Conservation (phyloP, 176 grass and related monocot species). For the Secale cereale region DNA sequence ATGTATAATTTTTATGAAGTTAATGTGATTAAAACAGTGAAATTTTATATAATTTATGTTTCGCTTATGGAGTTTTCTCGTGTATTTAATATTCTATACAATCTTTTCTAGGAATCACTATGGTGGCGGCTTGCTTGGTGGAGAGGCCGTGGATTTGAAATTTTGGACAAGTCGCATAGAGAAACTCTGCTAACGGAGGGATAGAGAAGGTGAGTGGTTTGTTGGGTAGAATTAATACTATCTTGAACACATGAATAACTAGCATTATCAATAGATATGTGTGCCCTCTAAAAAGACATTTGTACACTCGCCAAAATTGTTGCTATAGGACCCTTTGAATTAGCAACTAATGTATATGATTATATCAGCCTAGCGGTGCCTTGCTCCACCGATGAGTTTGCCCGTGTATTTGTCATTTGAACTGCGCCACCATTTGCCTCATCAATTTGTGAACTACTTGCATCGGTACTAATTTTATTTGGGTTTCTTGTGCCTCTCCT, state of each 20-base stretch:
- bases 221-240: not conserved
- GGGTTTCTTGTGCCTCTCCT: conserved; percentile 25
- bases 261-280: not conserved
- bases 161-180: not conserved
- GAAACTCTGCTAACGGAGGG: not conserved
- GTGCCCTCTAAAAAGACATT: not conserved
- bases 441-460: not conserved
- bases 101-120: not conserved
- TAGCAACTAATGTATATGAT: not conserved
- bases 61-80: too few species aligned
- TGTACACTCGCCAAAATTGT: not conserved
- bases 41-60: too few species aligned
- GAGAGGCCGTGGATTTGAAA: too few species aligned
- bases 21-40: too few species aligned
- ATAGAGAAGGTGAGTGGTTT: not conserved
- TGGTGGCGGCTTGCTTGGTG: not conserved
- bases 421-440: conserved; percentile 2
- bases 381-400: conserved; percentile 12
- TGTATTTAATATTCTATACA: too few species aligned
- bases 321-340: not conserved
- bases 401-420: conserved; percentile 34
- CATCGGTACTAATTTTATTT: not conserved
- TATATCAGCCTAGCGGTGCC: conserved; percentile 34
- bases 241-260: not conserved
- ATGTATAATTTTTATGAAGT: too few species aligned